Evolutionary conservation across 2,329 filamentous ascomycete species (phyloP).

Genomic region (Colletotrichum siamense): DNA sequence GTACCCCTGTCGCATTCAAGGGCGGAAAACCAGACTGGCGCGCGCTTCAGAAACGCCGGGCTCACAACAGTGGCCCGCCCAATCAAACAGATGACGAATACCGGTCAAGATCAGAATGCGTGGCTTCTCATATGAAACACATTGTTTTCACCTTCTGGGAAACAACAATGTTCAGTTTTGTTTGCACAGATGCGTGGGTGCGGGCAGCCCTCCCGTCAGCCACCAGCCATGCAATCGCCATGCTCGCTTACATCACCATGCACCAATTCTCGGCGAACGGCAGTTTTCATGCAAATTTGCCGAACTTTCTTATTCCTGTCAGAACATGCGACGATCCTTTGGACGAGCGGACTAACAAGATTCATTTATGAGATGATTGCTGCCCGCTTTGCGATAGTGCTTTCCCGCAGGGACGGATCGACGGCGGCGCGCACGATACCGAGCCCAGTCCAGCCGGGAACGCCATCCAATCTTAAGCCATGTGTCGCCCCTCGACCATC

Average conservation of each 20-base stretch:
- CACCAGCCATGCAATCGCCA: not conserved
- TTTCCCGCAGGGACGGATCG: not conserved
- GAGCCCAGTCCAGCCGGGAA: not conserved
- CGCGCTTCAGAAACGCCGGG: constrained; percentile 16
- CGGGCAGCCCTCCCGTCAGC: not conserved
- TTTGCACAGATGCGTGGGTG: not conserved
- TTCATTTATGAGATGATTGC: not conserved
- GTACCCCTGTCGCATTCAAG: not conserved
- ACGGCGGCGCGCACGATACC: not conserved
- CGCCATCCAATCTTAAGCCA: constrained; percentile 13
- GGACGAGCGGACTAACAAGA: not conserved
- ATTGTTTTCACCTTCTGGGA: not conserved
- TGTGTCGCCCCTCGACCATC: not conserved
- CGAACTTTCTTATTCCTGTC: constrained; percentile 11
- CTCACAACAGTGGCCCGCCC: not conserved
- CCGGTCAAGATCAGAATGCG: not conserved
- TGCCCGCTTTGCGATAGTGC: not conserved
- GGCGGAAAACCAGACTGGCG: constrained; percentile 1
- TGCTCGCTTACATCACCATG: not conserved
- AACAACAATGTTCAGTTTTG: not conserved
- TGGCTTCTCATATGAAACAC: not conserved
- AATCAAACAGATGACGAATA: not conserved
- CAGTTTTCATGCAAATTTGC: not conserved
- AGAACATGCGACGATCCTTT: not conserved
- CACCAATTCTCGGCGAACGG: not conserved